These are phyloP conservation scores for Decorospora gaudefroyi DNA, from an alignment of 2,329 filamentous ascomycete species.

Conservation along the genomic window DNA sequence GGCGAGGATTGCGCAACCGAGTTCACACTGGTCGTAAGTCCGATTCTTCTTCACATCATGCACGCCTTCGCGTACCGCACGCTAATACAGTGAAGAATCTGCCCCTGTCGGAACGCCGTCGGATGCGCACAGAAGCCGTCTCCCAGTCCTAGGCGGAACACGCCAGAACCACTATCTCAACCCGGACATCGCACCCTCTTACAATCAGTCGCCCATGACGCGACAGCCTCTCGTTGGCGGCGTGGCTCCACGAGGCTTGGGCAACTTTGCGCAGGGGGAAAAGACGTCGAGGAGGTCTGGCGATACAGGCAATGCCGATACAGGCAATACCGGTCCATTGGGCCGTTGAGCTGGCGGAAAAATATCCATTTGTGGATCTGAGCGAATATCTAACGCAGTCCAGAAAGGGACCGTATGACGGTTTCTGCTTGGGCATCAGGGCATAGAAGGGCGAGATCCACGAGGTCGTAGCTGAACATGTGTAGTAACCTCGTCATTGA, in stretches of 20 bases:
- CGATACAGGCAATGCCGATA: constrained; percentile 10
- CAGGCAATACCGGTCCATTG: too few relatives aligned
- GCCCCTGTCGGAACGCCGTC: constrained; percentile 35
- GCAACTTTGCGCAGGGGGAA: constrained; percentile 37
- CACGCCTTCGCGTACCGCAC: background rate
- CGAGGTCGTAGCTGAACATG: too few relatives aligned
- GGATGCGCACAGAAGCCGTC: constrained; percentile 32
- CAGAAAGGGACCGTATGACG: too few relatives aligned
- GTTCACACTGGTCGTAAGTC: constrained; percentile 31
- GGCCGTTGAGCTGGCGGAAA: constrained; percentile 21
- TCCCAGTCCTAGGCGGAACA: constrained; percentile 36
- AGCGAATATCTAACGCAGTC: too few relatives aligned
- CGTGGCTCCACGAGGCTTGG: constrained; percentile 17
- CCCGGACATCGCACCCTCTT: constrained; percentile 23
- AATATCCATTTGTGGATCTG: too few relatives aligned
- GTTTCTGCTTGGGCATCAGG: too few relatives aligned
- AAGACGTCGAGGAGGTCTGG: constrained; percentile 39
- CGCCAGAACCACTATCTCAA: constrained; percentile 32
- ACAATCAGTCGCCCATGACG: constrained; percentile 39
- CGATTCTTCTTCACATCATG: background rate
- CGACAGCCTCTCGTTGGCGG: constrained; percentile 41
- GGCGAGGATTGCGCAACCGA: constrained; percentile 19
- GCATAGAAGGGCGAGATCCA: too few relatives aligned
- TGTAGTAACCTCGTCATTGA: too few relatives aligned
- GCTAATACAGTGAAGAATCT: constrained; percentile 28